These are phyloP conservation scores for Fusarium pseudonygamai DNA, from an alignment of 2,329 filamentous ascomycete genomes.

Conservation along the genomic window DNA sequence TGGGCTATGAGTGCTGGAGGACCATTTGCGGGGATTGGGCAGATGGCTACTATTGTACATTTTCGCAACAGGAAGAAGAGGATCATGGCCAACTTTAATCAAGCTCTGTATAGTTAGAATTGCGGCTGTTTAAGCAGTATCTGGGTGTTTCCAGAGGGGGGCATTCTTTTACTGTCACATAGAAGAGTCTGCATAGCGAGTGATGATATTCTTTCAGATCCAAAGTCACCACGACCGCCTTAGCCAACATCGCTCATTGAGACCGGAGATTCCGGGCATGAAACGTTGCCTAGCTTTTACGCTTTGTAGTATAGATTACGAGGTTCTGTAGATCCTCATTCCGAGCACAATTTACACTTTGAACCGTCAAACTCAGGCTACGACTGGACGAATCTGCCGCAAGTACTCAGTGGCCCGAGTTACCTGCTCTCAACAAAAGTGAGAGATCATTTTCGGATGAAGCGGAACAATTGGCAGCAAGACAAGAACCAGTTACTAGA, in stretches of 20 bases:
- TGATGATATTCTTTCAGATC: rapidly evolving
- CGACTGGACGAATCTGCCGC: rapidly evolving
- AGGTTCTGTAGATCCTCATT: not conserved
- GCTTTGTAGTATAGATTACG: not conserved
- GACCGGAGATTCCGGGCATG: not conserved
- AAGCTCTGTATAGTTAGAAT: not conserved
- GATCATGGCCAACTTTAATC: not conserved
- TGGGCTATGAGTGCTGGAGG: not conserved
- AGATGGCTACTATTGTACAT: not conserved
- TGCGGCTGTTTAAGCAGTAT: rapidly evolving
- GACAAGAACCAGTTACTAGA: too few species aligned
- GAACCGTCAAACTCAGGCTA: not conserved
- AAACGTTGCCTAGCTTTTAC: not conserved
- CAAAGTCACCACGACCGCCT: not conserved
- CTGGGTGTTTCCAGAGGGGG: not conserved
- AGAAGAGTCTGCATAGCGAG: not conserved
- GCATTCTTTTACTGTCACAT: rapidly evolving
- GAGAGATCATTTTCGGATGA: not conserved
- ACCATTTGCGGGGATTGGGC: not conserved
- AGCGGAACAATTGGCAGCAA: not conserved
- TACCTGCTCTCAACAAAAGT: too few species aligned
- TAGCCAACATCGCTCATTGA: not conserved
- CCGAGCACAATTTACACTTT: not conserved
- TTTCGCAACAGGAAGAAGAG: not conserved
- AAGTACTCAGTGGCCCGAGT: rapidly evolving